Conservation (phyloP, 306 rosid species). For the Cucumis cinereus region DNA sequence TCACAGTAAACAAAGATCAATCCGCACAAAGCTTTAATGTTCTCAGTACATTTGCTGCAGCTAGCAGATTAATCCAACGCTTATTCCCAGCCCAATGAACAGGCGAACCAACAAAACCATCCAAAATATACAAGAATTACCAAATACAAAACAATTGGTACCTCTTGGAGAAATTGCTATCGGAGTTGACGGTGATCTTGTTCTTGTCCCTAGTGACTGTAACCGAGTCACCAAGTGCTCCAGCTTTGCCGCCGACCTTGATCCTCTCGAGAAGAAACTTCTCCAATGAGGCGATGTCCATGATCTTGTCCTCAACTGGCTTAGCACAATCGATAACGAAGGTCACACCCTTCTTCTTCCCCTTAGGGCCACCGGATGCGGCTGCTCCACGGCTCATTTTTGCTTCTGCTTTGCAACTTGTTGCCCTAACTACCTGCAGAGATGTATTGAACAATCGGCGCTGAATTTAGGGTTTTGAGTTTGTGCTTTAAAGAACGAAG, state of each 20-base stretch:
- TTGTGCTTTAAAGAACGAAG: not conserved
- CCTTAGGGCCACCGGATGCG: conserved; percentile 47
- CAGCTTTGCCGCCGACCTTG: conserved; percentile 91
- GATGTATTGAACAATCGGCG: not conserved
- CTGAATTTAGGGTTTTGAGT: conserved; percentile 1
- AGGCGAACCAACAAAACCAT: not conserved
- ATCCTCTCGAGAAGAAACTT: conserved; percentile 92
- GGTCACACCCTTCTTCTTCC: conserved; percentile 77
- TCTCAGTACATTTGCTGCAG: too few relatives aligned
- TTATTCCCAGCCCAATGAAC: not conserved
- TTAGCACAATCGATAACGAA: conserved; percentile 83
- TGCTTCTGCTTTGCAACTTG: conserved; percentile 1
- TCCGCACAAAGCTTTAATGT: not conserved
- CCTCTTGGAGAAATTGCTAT: conserved; percentile 59
- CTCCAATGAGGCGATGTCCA: conserved; percentile 94
- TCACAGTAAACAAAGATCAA: not conserved
- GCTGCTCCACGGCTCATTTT: conserved; percentile 79
- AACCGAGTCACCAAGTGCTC: conserved; percentile 55
- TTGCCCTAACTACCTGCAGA: not conserved
- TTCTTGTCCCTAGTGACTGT: conserved; percentile 44
- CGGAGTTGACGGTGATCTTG: conserved; percentile 65
- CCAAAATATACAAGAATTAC: not conserved
- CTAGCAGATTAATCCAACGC: not conserved
- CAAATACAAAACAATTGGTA: not conserved
- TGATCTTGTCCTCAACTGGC: conserved; percentile 94